A percentile compares a stretch with the other conserved stretches of the same genome.
These are phyloP conservation scores for Notholithocarpus densiflorus DNA, from an alignment of 306 rosid genomes.

Conservation along the genomic window DNA sequence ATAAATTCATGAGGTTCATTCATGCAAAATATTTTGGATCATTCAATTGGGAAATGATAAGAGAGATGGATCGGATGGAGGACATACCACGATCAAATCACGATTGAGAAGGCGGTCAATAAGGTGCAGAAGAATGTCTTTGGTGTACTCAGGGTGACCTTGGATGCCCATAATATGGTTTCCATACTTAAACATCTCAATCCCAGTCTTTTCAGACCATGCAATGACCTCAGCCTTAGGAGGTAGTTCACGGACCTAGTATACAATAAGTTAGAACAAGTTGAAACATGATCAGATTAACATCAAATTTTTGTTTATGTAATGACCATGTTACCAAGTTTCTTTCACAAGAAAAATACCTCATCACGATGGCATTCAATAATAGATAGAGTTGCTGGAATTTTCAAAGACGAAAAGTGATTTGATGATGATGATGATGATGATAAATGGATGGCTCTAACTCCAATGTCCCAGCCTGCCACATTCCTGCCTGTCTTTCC, in stretches of 20 bases:
- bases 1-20: not conserved
- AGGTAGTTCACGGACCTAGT: conserved; percentile 70
- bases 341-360: conserved; percentile 33
- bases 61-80: not conserved
- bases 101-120: conserved; percentile 62
- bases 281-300: not conserved
- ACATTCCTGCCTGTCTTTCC: conserved; percentile 69
- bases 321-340: not conserved
- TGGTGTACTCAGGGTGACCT: conserved; percentile 92
- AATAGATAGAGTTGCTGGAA: conserved; percentile 56
- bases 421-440: conserved; percentile 41
- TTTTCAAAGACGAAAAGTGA: conserved; percentile 40
- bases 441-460: conserved; percentile 50
- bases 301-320: not conserved
- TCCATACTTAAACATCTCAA: conserved; percentile 71
- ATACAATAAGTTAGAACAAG: not conserved
- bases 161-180: conserved; percentile 88
- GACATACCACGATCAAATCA: conserved; percentile 41
- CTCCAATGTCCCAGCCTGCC: conserved; percentile 88
- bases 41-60: not conserved
- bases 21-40: no score
- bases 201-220: conserved; percentile 76
- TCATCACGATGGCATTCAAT: conserved; percentile 80
- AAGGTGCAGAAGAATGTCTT: conserved; percentile 66
- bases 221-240: conserved; percentile 71